phyloP scores from a whole-genome alignment of 2,329 filamentous ascomycete species.

The Ophiognomonia clavigignenti-juglandacearum region DNA sequence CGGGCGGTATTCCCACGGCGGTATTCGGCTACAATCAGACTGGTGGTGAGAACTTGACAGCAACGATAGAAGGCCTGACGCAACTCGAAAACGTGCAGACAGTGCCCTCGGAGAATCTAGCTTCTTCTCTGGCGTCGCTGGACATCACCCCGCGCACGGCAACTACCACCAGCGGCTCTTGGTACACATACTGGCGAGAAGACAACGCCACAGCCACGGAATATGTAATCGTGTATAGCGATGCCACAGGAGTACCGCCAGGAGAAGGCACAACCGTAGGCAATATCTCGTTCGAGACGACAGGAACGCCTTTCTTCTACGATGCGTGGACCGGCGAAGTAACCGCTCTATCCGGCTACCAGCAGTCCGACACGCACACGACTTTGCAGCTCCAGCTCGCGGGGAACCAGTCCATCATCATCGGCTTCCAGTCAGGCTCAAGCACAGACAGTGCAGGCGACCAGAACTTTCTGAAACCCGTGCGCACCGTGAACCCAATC shows the following conservation, averaged over 20 bases:
- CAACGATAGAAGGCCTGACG: not conserved
- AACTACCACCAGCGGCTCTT: not conserved
- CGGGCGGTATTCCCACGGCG: not conserved
- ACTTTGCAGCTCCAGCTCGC: slow-evolving; percentile 1
- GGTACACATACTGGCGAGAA: slow-evolving; percentile 9
- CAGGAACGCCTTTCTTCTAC: slow-evolving; percentile 10
- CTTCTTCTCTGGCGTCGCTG: not conserved
- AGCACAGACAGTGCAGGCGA: not conserved
- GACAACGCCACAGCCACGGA: not conserved
- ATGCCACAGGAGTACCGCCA: not conserved
- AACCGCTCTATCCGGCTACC: not conserved
- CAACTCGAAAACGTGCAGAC: not conserved
- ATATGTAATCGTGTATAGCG: slow-evolving; percentile 12
- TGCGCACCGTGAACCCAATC: not conserved
- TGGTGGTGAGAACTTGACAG: not conserved
- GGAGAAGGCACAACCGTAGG: not conserved
- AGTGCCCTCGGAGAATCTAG: not conserved
- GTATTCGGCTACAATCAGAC: not conserved
- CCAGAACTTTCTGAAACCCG: not conserved
- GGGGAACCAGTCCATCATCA: slow-evolving; percentile 5
- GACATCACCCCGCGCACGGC: not conserved
- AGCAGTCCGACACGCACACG: not conserved
- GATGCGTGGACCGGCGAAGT: slow-evolving; percentile 33
- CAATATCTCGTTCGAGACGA: slow-evolving; percentile 3
- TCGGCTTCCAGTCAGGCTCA: not conserved